A percentile compares a stretch with the other conserved stretches of the same genome.
Evolutionary conservation across 192 early-diverging fungal genomes (phyloP).

Genomic region (Entomortierella parvispora): DNA sequence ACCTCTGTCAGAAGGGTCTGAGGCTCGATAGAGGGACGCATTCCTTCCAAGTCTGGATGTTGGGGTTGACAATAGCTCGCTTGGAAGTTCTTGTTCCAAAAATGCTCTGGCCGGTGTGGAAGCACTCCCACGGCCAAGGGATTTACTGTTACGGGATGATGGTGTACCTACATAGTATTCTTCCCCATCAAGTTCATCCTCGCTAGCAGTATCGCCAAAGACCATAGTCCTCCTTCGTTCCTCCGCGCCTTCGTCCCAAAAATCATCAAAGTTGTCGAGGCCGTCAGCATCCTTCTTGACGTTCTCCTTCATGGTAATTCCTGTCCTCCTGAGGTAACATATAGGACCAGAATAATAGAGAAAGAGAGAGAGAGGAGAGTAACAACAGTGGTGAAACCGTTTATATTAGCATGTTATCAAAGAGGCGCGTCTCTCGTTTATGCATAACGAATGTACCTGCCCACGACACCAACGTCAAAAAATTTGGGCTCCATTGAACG

Average conservation of each 20-base stretch:
- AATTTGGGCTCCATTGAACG: constrained; percentile 5
- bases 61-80: constrained; percentile 2
- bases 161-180: neutral
- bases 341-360: neutral
- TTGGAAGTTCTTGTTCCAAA: constrained; percentile 3
- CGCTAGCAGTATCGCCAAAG: neutral
- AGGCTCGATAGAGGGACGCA: neutral
- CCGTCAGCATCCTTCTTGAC: constrained; percentile 52
- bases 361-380: neutral
- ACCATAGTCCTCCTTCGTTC: neutral
- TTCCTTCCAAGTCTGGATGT: neutral
- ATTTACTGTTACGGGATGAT: neutral
- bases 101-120: neutral
- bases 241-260: constrained; percentile 24
- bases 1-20: neutral
- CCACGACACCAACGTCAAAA: constrained; percentile 38
- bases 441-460: constrained; percentile 13
- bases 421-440: neutral
- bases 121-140: neutral
- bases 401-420: neutral
- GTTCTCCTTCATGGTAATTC: constrained; percentile 35
- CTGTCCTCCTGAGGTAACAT: constrained; percentile 30
- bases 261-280: constrained; percentile 51
- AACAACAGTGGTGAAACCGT: neutral
- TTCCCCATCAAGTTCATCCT: neutral